Evolutionary conservation across 2,329 filamentous ascomycete genomes (phyloP).

Genomic region (Botrytis pseudocinerea): DNA sequence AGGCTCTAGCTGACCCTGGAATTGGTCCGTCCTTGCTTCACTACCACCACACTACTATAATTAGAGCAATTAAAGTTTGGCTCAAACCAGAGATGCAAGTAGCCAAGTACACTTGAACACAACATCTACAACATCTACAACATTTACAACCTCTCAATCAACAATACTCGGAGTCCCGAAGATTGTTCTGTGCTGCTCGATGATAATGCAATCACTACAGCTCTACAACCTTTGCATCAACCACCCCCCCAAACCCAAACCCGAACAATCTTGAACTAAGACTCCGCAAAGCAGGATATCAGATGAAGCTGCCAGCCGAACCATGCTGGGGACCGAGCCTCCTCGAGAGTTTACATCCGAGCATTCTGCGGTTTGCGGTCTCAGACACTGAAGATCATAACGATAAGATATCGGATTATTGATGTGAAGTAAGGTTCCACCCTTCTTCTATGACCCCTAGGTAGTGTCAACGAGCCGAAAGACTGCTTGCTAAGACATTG

Average conservation of each 20-base stretch:
- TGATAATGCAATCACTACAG: not conserved
- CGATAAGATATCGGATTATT: not conserved
- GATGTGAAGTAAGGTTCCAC: not conserved
- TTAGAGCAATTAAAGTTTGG: not conserved
- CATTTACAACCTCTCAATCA: not conserved
- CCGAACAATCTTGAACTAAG: not conserved
- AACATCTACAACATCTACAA: not conserved
- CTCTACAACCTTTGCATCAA: not conserved
- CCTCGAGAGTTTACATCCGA: not conserved
- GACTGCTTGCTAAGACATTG: not conserved
- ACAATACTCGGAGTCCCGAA: too few species aligned
- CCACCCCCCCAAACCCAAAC: too few species aligned
- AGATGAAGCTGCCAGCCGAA: not conserved
- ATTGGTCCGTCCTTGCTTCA: not conserved
- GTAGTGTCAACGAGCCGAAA: not conserved
- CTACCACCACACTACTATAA: not conserved
- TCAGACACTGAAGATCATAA: not conserved
- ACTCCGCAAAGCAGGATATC: not conserved
- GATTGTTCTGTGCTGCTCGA: not conserved
- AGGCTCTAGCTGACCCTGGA: not conserved
- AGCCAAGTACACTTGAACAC: not conserved
- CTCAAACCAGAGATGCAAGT: slow-evolving; percentile 3
- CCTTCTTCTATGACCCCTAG: too few species aligned
- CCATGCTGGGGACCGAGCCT: not conserved
- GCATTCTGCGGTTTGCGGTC: not conserved